Evolutionary conservation across 495 filamentous ascomycete genomes (phyloP), one percentile per base, ranked within the genome.

Genomic region (Aspergillus indologenus): DNA sequence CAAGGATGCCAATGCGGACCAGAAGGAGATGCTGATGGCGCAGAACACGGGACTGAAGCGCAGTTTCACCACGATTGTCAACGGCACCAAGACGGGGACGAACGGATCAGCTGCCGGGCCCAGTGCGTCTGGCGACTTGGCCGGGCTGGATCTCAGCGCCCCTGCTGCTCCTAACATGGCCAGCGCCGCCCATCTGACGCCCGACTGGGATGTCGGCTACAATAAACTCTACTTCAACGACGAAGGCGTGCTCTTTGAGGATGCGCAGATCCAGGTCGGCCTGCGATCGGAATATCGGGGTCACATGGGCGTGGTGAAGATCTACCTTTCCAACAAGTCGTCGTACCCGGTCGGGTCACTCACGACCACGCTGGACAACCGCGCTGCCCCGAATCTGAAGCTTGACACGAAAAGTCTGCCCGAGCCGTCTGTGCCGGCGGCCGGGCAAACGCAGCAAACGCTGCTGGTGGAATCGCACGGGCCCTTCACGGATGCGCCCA

Each of bases 251-350:
- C 83, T 99, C 1, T 98, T 96, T 67, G 91, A 98, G 73, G 95
- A 99, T 67, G 86, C 84, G 0, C 95, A 99, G 72, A 84, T 99
- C 53, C 92, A 98, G 67, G 81, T 99, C 42, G 95, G 94, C 31
- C 73, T 98, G 49, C 88, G 95, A 6, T 91, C 90, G 5, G 95
- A 99, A 71, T 99, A 96, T 69, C 90, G 95, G 56, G 90, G 83
- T 18, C 89, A 96, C 62, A 88, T 96, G 80, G 95, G 94, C 51
- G 96, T 93, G 60, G 79, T 99, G 45, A 97, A 98, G 65, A 76
- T 97, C 52, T 97, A 97, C 72, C 93, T 98, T 68, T 88, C 88
- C 43, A 98, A 98, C 75, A 96, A 96, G 72, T 90, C 90, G 2
- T 84, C 90, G 0, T 86, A 86, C 53, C 75, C 88, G 2, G 88